Conservation (phyloP, 2,329 filamentous ascomycete species). For the Teratosphaeria gauchensis region DNA sequence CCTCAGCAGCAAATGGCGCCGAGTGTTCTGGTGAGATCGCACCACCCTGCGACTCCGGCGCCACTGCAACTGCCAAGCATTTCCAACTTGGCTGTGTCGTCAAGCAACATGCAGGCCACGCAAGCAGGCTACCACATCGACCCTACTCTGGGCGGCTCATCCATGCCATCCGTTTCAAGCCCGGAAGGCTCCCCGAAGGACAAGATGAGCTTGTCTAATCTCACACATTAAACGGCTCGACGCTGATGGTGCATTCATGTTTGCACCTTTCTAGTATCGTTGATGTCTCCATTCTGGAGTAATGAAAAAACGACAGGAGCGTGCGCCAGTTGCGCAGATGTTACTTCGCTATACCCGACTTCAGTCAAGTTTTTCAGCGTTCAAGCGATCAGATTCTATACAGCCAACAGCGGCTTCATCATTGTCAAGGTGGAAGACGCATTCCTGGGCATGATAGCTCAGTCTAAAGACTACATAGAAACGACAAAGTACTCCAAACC, state of each 20-base stretch:
- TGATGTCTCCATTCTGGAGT: not conserved
- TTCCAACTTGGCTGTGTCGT: slow-evolving; percentile 11
- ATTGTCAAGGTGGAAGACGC: not conserved
- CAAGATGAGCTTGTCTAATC: slow-evolving; percentile 30
- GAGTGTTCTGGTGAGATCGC: slow-evolving; percentile 1
- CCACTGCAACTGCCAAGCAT: slow-evolving; percentile 20
- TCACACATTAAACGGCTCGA: slow-evolving; percentile 18
- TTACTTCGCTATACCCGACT: not conserved
- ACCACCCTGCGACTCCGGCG: slow-evolving; percentile 10
- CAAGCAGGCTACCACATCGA: slow-evolving; percentile 2
- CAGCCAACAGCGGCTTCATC: not conserved
- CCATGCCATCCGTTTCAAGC: slow-evolving; percentile 16
- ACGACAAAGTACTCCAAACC: not conserved
- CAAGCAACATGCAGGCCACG: not conserved
- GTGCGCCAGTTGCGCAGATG: not conserved
- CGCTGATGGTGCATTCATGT: not conserved
- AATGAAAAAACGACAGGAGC: not conserved
- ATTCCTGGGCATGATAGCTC: not conserved
- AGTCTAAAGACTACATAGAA: not conserved
- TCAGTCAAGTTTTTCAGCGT: not conserved
- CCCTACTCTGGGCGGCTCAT: slow-evolving; percentile 9
- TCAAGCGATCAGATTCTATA: not conserved
- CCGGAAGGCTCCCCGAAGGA: slow-evolving; percentile 27
- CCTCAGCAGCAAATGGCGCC: slow-evolving; percentile 1
- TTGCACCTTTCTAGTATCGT: not conserved